Evolutionary conservation across 2,329 filamentous ascomycete genomes (phyloP), one percentile per base, ranked within the genome.

Genomic region (Colletotrichum agaves): DNA sequence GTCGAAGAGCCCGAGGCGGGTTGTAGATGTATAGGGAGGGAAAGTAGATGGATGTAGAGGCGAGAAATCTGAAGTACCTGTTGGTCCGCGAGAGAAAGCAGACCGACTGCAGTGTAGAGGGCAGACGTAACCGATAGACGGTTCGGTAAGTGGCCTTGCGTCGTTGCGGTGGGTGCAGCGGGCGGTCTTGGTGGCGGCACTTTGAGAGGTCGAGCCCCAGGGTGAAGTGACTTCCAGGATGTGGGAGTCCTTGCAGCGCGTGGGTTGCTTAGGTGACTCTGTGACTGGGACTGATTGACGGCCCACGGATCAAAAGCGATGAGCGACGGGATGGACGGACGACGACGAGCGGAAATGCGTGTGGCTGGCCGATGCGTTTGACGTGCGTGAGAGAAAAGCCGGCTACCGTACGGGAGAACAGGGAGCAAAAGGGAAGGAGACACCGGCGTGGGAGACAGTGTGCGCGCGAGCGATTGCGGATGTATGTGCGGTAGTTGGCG

Each of bases 161-260:
- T 63, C 41, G 53, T 27, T 31, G 60, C 27, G 63, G 52, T 37
- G 64, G 61, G 61, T 67, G 39, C 61, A 67, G 64, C 53, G n/a
- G 61, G 61, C 49, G 60, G 53, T 41, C 60, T 47, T 49, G n/a
- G 64, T 67, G 60, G 64, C 52, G 64, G 60, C 8, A 52, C 60
- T 64, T 17, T 39, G 33, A 12, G 33, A 37, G 39, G 46, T 43
- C 61, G 58, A 61, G 39, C 39, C 43, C 37, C 27, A 37, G 17
- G 46, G 31, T 33, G 49, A 52, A 61, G 53, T 57, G 46, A 61
- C 23, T 23, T 41, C 15, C 27, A 2, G 27, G 27, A 7, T 27
- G 27, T 53, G 27, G 31, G 8, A 17, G 31, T 35, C 27, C 31
- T 31, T 31, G 10, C 21, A 8, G 27, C 13, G 21, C 46, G 46